Evolutionary conservation across 345 rosid genomes (phyloP), one percentile per base, ranked within the genome.

Genomic region (Brassica incana): DNA sequence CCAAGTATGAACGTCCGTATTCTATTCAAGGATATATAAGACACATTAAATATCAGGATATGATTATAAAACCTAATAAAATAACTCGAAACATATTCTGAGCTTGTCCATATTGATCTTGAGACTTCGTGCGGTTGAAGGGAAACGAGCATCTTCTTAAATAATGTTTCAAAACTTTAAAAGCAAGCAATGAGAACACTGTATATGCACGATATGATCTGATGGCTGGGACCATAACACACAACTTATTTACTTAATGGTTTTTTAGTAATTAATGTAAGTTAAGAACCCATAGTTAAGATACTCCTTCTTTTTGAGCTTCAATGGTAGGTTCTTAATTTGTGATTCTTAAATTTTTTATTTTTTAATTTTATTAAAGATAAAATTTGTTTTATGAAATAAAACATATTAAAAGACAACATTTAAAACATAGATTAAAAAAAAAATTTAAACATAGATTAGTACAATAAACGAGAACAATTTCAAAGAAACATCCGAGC

Each of bases 11-110:
- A 70, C 75, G 70, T 10, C 14, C 59, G 25, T 45, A 27, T 71
- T 77, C 65, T 50, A 50, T 38, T 78, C 11, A 54, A 65, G 38
- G 29, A 58, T 58, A 58, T 70, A 16, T 71, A 32, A 43, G 10
- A 72, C 73, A 72, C 52, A 65, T 23, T 48, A 50, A 16, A 50
- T 62, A n/a, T 70, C 18, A 33, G 72, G 65, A 77, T 64, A 33
- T 11, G 52, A 33, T 10, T 36, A 52, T 62, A 7, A 8, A 18
- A 32, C 52, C 15, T 33, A 63, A 4, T 54, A 62, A 20, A 36
- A 56, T 65, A 56, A 78, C 10, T 40, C 15, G n/a, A 64, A 27
- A 72, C 1, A 71, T 40, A 48, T 71, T 65, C 36, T 54, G 67
- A 27, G 67, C 67, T 54, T 65, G 36, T 38, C 67, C 77, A 56